Evolutionary conservation across 2,329 filamentous ascomycete species (phyloP), one percentile per base, ranked within the genome.

Genomic region (Eutypella sp.): DNA sequence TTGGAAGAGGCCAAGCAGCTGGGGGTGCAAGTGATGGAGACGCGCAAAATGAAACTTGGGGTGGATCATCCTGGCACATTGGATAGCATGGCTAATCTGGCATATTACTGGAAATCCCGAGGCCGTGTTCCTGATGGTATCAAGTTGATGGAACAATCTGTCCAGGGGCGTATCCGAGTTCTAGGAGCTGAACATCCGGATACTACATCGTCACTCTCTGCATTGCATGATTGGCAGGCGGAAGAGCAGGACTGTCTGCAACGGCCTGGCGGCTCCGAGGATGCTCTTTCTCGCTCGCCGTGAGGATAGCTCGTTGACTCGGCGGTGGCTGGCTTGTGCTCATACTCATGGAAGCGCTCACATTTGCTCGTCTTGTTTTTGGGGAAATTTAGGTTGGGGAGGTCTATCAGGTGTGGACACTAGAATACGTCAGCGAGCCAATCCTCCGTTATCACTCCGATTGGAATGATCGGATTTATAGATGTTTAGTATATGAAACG

Each of bases 1-100:
- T 55, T 6, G 0, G 11, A 49, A 3, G 51, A 60, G 19, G 51
- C 31, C 2, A 47, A 42, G 20, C 37, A 42, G 20, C 11, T 53
- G 25, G 7, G 47, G 13, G 40, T 38, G 20, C 36, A 47, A 15
- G 50, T 50, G 8, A 3, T 59, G 20, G 50, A 56, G 44, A 44
- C 6, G 0, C 18, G 19, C 2, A 50, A 47, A 31, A 49, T 8
- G 10, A 16, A 58, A 27, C 44, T 55, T 5, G 54, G 52, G 15
- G 25, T 34, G 19, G 52, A 51, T 11, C 47, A 55, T 34, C 51
- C 54, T 13, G 15, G 45, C 22, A 49, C 47, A 24, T 20, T 49
- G 19, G 22, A n/a, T 15, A 45, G 41, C 15, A 48, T 45, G 33
- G 24, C 3, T 16, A 45, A 45, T n/a, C 33, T 48, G 23, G 41